Evolutionary conservation across 164 flowering plant species (phyloP), one percentile per base, ranked within the genome.

Genomic region (Vitis rotundifolia): DNA sequence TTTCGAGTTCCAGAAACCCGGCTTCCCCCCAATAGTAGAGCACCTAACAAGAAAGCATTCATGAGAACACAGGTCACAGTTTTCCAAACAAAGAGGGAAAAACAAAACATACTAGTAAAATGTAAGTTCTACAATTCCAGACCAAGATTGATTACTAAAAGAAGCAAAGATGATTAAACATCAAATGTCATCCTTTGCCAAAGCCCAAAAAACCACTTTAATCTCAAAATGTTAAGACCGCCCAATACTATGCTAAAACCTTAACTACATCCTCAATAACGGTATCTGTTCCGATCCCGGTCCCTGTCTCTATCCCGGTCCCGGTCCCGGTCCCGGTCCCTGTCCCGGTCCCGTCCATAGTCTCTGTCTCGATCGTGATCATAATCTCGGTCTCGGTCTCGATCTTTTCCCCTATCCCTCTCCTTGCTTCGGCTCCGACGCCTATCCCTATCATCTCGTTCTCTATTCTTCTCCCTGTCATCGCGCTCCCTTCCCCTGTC

Each of bases 361-460:
- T 88, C 88, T 71, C 89, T 77, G 59, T 82, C 86, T 64, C 83
- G 69, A 69, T 87, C 89, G 64, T 83, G 59, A 60, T 63, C 74
- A 67, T 73, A 71, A 29, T 84, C 85, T 51, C 89, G 78, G 55
- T 87, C 87, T 69, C 78, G 75, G 26, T 72, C 88, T 47, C 89
- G 63, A 26, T 74, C 82, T 37, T 37, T 37, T 22, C 26, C 79
- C 62, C 81, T 82, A 8, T 79, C 82, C 28, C 91, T 71, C 44
- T 87, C 93, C 70, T 92, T 81, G 67, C 91, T 88, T 75, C 87
- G 73, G 51, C 94, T 85, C 49, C 87, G 73, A 16, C 52, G 84
- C 65, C 88, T 79, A 19, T 85, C 91, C 70, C 83, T 84, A 56
- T 76, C 80, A 49, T 75, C 71, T 47, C 59, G 71, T 44, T 81